Percentiles rank a stretch among this genome's conserved stretches.
phyloP scores from a whole-genome alignment of 345 rosid genomes.

The Eucalyptus camaldulensis region DNA sequence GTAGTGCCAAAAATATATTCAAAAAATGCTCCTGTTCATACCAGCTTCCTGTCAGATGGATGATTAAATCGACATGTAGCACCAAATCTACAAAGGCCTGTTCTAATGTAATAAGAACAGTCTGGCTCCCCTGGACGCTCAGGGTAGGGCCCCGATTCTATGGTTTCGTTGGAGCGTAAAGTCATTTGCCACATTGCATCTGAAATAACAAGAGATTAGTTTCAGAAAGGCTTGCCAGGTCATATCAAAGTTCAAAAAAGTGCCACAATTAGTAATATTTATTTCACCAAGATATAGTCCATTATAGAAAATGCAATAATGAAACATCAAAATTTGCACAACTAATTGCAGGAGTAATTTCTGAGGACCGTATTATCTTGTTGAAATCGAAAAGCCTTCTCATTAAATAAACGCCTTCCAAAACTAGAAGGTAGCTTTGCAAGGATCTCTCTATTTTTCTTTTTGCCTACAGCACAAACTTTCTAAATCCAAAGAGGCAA shows the following conservation, averaged over 20 bases:
- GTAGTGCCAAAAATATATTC: not conserved
- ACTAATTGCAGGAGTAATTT: not conserved
- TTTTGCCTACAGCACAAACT: not conserved
- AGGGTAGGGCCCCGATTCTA: slow-evolving; percentile 71
- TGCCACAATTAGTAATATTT: not conserved
- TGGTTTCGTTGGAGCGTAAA: slow-evolving; percentile 54
- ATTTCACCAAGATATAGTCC: not conserved
- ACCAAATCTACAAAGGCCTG: slow-evolving; percentile 95
- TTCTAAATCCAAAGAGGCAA: not conserved
- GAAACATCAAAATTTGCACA: not conserved
- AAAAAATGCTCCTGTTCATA: slow-evolving; percentile 1
- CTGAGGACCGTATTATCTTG: not conserved
- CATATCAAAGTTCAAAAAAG: not conserved
- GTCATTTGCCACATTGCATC: slow-evolving; percentile 91
- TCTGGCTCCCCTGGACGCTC: slow-evolving; percentile 92
- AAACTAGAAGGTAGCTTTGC: not conserved
- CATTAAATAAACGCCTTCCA: not conserved
- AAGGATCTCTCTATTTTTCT: not conserved
- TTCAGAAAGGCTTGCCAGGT: slow-evolving; percentile 1
- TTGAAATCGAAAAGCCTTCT: not conserved
- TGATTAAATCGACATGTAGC: slow-evolving; percentile 57
- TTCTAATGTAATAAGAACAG: slow-evolving; percentile 94
- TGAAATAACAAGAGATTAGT: slow-evolving; percentile 9
- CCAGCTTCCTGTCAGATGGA: slow-evolving; percentile 93
- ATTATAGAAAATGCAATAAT: not conserved